phyloP scores from a whole-genome alignment of 2,329 filamentous ascomycete species.

The Fusarium caatingaense region DNA sequence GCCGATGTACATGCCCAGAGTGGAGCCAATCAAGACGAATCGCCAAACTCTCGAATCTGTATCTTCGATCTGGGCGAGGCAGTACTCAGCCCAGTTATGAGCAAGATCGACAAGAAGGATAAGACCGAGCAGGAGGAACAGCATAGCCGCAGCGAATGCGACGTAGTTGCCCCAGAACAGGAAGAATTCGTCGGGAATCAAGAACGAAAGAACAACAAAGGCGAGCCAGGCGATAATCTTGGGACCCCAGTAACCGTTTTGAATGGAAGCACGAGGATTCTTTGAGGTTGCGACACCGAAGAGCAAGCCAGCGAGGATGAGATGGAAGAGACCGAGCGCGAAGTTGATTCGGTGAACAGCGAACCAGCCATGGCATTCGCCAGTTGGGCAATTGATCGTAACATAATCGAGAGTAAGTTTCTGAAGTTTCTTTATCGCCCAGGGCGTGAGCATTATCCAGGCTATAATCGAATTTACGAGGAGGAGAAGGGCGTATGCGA shows the following conservation, averaged over 20 bases:
- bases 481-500: slow-evolving; percentile 94
- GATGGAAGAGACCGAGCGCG: slow-evolving; percentile 92
- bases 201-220: slow-evolving; percentile 89
- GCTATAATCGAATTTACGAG: slow-evolving; percentile 96
- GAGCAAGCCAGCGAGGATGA: slow-evolving; percentile 84
- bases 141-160: slow-evolving; percentile 85
- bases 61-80: slow-evolving; percentile 91
- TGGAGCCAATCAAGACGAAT: slow-evolving; percentile 88
- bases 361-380: slow-evolving; percentile 93
- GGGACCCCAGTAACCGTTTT: slow-evolving; percentile 99
- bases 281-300: slow-evolving; percentile 89
- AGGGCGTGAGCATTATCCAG: slow-evolving; percentile 99
- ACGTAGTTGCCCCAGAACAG: slow-evolving; percentile 96
- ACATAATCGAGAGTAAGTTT: slow-evolving; percentile 94
- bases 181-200: slow-evolving; percentile 96
- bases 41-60: slow-evolving; percentile 88
- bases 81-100: slow-evolving; percentile 97
- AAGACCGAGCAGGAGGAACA: slow-evolving; percentile 92
- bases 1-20: slow-evolving; percentile 90
- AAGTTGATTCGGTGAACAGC: slow-evolving; percentile 99
- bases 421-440: slow-evolving; percentile 96
- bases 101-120: slow-evolving; percentile 94
- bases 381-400: slow-evolving; percentile 90
- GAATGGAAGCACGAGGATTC: slow-evolving; percentile 85
- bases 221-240: slow-evolving; percentile 91